Conservation (phyloP, 2,329 filamentous ascomycete species). For the Teratosphaeria nubilosa region DNA sequence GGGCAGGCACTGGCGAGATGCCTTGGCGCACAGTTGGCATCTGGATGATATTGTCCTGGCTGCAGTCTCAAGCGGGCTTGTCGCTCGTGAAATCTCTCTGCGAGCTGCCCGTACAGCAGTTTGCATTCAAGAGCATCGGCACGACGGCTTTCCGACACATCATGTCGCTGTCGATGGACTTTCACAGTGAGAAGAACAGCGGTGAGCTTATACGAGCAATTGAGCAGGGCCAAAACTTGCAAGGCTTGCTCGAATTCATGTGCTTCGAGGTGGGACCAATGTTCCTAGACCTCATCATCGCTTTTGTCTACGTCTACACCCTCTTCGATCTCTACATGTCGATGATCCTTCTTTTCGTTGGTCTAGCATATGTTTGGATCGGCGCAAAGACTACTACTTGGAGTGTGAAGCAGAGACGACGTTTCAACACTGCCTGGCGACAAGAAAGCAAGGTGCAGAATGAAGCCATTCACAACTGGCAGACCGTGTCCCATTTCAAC, state of each 20-base stretch:
- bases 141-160: slow-evolving; percentile 56
- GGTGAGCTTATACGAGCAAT: slow-evolving; percentile 56
- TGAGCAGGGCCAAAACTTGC: slow-evolving; percentile 52
- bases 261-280: slow-evolving; percentile 53
- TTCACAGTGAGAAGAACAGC: slow-evolving; percentile 56
- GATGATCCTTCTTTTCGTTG: slow-evolving; percentile 38
- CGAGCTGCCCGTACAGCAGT: slow-evolving; percentile 47
- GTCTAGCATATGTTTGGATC: slow-evolving; percentile 43
- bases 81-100: slow-evolving; percentile 41
- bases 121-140: slow-evolving; percentile 48
- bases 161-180: slow-evolving; percentile 60
- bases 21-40: slow-evolving; percentile 45
- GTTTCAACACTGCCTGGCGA: slow-evolving; percentile 27
- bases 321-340: slow-evolving; percentile 55
- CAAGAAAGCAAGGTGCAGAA: slow-evolving; percentile 46
- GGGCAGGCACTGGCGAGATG: slow-evolving; percentile 34
- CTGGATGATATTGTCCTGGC: slow-evolving; percentile 40
- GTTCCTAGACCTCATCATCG: slow-evolving; percentile 50
- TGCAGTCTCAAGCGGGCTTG: slow-evolving; percentile 44
- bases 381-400: slow-evolving; percentile 35
- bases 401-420: slow-evolving; percentile 22
- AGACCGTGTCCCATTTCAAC: slow-evolving; percentile 52
- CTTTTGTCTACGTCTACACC: slow-evolving; percentile 50
- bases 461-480: slow-evolving; percentile 51
- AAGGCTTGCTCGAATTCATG: slow-evolving; percentile 49